phyloP scores from a whole-genome alignment of 1,284 basidiomycete genomes.

The Lignosus rhinocerotis region DNA sequence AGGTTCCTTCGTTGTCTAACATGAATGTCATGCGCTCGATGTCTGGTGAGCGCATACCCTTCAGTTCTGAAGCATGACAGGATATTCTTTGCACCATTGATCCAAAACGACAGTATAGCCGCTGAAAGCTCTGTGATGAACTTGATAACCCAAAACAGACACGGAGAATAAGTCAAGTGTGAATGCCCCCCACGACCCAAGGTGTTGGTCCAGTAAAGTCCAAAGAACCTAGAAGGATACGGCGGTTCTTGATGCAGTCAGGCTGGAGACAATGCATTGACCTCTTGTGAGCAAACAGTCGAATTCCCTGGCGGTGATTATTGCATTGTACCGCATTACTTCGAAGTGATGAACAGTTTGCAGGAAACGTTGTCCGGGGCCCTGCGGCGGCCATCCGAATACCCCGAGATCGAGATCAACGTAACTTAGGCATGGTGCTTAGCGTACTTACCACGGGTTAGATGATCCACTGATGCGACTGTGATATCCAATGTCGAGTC shows the following conservation, averaged over 20 bases:
- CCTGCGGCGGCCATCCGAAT: not conserved
- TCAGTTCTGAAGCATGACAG: not conserved
- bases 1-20: not conserved
- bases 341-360: conserved; percentile 3
- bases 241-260: not conserved
- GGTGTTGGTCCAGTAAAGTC: not conserved
- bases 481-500: too few relatives aligned
- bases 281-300: not conserved
- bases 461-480: too few relatives aligned
- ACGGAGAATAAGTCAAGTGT: not conserved
- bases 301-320: conserved; percentile 6
- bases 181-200: not conserved
- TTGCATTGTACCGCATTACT: not conserved
- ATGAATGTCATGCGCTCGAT: conserved; percentile 6
- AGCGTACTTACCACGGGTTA: not conserved
- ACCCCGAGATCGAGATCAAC: conserved; percentile 1
- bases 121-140: not conserved
- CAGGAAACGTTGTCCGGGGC: not conserved
- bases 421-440: not conserved
- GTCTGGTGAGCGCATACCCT: not conserved
- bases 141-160: not conserved
- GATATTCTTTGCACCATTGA: not conserved
- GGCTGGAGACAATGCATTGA: conserved; percentile 5
- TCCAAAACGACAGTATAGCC: conserved; percentile 8
- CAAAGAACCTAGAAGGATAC: not conserved